Evolutionary conservation across 345 rosid species (phyloP).

Genomic region (Nasturtium officinale): DNA sequence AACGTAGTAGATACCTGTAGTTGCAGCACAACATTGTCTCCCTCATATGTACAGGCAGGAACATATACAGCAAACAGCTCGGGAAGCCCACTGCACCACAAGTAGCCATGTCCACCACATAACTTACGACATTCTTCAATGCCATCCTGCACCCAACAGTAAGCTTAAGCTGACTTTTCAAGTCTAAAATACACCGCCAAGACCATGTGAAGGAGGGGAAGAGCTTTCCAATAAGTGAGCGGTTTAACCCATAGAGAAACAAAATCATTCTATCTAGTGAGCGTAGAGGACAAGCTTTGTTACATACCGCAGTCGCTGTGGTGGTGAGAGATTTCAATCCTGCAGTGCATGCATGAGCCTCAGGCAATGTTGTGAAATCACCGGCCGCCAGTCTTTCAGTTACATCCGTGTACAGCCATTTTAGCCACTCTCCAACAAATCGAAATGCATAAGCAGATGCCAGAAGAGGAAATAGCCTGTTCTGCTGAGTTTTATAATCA

Average conservation of each 20-base stretch:
- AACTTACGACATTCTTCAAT: constrained; percentile 98
- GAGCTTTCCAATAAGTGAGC: neutral
- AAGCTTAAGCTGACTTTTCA: constrained; percentile 20
- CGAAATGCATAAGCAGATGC: constrained; percentile 99
- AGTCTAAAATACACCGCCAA: constrained; percentile 14
- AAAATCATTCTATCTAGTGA: neutral
- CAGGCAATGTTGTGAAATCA: constrained; percentile 93
- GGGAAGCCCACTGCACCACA: constrained; percentile 92
- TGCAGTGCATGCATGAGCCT: constrained; percentile 99
- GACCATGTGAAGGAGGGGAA: neutral
- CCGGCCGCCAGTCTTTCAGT: constrained; percentile 79
- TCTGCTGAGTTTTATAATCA: constrained; percentile 96
- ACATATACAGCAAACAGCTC: constrained; percentile 95
- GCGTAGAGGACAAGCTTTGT: neutral
- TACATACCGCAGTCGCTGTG: constrained; percentile 83
- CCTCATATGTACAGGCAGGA: constrained; percentile 97
- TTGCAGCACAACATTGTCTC: constrained; percentile 91
- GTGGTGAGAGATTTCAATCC: constrained; percentile 98
- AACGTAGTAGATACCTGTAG: constrained; percentile 61
- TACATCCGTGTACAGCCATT: constrained; percentile 91
- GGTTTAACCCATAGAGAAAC: constrained; percentile 3
- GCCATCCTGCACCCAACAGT: constrained; percentile 64
- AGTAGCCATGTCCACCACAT: constrained; percentile 99
- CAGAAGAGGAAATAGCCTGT: constrained; percentile 93
- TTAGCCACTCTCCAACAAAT: constrained; percentile 98